Base-by-base conservation (phyloP, 306 rosid species). In the Calophaca sinica region DNA sequence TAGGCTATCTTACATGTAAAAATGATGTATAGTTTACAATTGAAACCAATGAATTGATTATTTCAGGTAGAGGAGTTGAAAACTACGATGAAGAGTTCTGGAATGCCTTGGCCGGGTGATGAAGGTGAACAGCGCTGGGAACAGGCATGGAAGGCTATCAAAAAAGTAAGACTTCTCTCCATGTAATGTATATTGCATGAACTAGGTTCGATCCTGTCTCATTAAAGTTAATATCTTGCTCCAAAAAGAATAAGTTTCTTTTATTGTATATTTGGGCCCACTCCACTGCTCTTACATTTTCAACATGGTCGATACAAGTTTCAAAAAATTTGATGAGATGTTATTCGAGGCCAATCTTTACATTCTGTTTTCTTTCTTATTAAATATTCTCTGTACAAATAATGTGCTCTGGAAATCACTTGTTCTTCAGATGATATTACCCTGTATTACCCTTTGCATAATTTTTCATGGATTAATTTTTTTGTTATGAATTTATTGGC, bases 41-140 rank as follows among this genome's bases (percentile, higher is more conserved):
- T 50, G 62, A 62, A 75, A 72, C 74, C 82, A 69, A 71, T 59
- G 63, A 59, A 60, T 74, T 57, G 62, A 12, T 57, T 83, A 15
- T 48, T 84, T 81, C 88, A 94, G 99, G 93, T 92, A 53, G 89
- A 85, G 81, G 97, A 94, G 82, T 87, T 94, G 84, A 86, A 85
- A 85, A 82, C 80, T 49, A 94, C 61, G 77, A 92, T 94, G 97
- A 79, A 85, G 86, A 68, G 92, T 87, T 94, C 97, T 51, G 99
- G 92, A 74, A 90, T 94, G 99, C 99, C 99, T 67, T 94, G 99
- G 99, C 99, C 99, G 1, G 97, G 99, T 66, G 99, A 94, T 86
- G 99, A 94, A 83, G 96, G 97, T 11, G 89, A 92, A 83, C 67
- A 90, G 42, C 83, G 91, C 71, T 94, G 99, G 99, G 87, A 84